Conservation (phyloP, 1,284 basidiomycete species). For the Taiwanofungus camphoratus region DNA sequence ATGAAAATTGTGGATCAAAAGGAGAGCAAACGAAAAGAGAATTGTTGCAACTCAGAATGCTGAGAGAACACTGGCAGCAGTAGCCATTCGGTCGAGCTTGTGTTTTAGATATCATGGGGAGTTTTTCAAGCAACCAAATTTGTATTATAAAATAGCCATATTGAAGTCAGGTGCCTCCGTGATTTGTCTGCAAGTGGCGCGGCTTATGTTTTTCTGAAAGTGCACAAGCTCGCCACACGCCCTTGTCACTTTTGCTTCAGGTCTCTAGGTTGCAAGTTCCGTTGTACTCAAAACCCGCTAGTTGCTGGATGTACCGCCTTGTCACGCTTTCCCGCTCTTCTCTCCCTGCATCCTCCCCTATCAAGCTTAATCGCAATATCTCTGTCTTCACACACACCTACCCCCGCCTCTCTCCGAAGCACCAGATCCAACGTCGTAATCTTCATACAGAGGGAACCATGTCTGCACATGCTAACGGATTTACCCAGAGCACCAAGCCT, state of each 20-base stretch:
- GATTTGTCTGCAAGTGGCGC: too few species aligned
- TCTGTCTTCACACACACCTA: not conserved
- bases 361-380: not conserved
- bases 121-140: too few species aligned
- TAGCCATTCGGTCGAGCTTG: too few species aligned
- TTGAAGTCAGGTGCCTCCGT: too few species aligned
- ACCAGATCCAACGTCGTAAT: not conserved
- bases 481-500: constrained; percentile 2
- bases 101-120: too few species aligned
- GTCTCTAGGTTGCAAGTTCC: too few species aligned
- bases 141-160: too few species aligned
- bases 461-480: constrained; percentile 15
- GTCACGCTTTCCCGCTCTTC: not conserved
- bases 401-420: not conserved
- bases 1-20: too few species aligned
- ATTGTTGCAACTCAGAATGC: too few species aligned
- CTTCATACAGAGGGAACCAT: constrained; percentile 18
- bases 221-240: not conserved
- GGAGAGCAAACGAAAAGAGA: too few species aligned
- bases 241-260: not conserved
- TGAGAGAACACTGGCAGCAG: too few species aligned
- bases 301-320: constrained; percentile 12
- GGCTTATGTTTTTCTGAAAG: too few species aligned
- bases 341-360: not conserved
- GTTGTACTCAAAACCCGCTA: not conserved